Base-by-base conservation (phyloP, 169 alveolate species). In the Babesia microti region DNA sequence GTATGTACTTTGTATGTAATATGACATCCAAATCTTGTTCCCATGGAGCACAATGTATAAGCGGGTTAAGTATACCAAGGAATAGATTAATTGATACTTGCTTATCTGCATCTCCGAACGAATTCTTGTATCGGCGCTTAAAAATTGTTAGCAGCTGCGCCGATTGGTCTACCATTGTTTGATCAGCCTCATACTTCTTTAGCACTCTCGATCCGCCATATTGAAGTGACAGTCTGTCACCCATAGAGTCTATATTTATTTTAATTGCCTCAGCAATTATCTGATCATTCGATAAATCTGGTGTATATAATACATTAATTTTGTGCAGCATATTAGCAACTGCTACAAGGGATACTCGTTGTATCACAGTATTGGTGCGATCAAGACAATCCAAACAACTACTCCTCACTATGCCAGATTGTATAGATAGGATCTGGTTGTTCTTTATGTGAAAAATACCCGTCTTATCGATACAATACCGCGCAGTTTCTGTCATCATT, bases 341-440 rank as follows among this genome's bases (percentile, higher is more conserved):
- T n/a, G n/a, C n/a, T n/a, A n/a, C n/a, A n/a, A n/a, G n/a, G n/a
- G n/a, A n/a, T n/a, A n/a, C n/a, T n/a, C n/a, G n/a, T n/a, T n/a
- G n/a, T 3, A 72, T 50, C 0, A 92, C 93, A 0, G 91, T 97
- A 59, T 93, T 93, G 0, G 99, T 91, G 45, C 99, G 81, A 56
- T 95, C 99, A 18, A 95, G 67, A 41, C 98, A 93, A 68, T 95
- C 98, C 58, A 95, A 86, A 59, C 99, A 95, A 73, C 92, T 95
- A 30, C 95, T 87, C 41, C 99, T 84, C 24, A 88, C 67, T 15
- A 86, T 81, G 0, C 98, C 99, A 42, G 59, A 43, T 65, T 95
- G 96, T 14, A 72, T 22, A n/a, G 32, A 34, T 0, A 59, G 4
- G 28, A 52, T 32, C 0, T 44, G 23, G 3, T 32, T 15, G 26